phyloP scores from a whole-genome alignment of 1,284 basidiomycete genomes.

The Leccinum angustisporum region DNA sequence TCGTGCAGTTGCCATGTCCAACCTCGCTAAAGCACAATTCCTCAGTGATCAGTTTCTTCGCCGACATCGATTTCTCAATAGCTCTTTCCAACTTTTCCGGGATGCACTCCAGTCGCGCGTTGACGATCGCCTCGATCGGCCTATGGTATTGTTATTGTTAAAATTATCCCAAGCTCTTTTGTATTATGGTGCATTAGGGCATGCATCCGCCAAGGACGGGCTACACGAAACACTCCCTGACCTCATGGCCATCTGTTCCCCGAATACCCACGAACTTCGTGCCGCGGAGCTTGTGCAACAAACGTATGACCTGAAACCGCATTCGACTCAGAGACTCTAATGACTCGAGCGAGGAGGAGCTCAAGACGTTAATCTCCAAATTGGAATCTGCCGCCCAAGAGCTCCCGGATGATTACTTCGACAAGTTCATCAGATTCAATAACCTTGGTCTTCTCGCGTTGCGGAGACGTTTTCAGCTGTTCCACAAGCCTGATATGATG shows the following conservation, averaged over 20 bases:
- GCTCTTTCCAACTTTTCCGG: not conserved
- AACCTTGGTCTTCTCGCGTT: slow-evolving; percentile 9
- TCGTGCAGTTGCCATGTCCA: slow-evolving; percentile 5
- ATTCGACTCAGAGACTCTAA: not conserved
- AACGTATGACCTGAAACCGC: not conserved
- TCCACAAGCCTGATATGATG: not conserved
- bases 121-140: slow-evolving; percentile 3
- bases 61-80: too few species aligned
- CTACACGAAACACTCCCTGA: not conserved
- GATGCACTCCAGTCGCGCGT: slow-evolving; percentile 1
- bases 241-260: not conserved
- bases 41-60: not conserved
- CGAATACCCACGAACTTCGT: not conserved
- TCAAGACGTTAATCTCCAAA: slow-evolving; percentile 5
- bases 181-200: not conserved
- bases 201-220: not conserved
- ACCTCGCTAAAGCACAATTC: slow-evolving; percentile 12
- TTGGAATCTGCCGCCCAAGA: not conserved
- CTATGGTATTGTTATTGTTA: slow-evolving; percentile 7
- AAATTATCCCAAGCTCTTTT: slow-evolving; percentile 11
- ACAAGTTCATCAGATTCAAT: not conserved
- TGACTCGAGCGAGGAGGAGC: not conserved
- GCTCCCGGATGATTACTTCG: not conserved
- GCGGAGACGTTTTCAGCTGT: not conserved
- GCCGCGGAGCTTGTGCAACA: slow-evolving; percentile 6